These are phyloP conservation scores for Scenedesmus sp. DNA, from an alignment of 163 green algal genomes.

Conservation along the genomic window DNA sequence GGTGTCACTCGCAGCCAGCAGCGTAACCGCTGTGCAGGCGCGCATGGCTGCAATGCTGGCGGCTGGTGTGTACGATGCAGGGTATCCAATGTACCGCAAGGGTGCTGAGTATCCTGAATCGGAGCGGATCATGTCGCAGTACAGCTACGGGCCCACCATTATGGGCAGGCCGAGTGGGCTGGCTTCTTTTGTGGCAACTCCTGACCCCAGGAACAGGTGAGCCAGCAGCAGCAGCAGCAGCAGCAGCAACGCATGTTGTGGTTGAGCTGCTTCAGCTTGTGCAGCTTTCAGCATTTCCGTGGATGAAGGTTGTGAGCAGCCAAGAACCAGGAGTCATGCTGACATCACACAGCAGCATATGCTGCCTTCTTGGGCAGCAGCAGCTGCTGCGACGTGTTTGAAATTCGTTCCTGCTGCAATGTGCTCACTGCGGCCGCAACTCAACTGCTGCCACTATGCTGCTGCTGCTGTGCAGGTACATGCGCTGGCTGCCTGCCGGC, in stretches of 20 bases:
- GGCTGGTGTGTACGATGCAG: neutral
- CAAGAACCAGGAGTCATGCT: neutral
- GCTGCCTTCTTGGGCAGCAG: too few relatives aligned
- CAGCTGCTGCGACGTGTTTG: neutral
- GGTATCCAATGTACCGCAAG: neutral
- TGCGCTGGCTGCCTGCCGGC: neutral
- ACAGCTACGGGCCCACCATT: neutral
- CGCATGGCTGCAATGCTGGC: neutral
- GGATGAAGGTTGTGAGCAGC: neutral
- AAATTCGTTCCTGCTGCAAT: neutral
- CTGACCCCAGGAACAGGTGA: slow-evolving; percentile 10
- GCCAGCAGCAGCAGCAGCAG: neutral
- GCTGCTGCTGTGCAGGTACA: slow-evolving; percentile 13
- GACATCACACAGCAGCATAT: neutral
- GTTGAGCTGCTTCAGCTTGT: neutral
- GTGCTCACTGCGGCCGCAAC: neutral
- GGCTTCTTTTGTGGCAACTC: neutral
- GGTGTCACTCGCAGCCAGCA: neutral
- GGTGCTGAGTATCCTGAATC: neutral
- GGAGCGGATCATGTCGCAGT: neutral
- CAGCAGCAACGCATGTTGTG: neutral
- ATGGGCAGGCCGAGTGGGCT: neutral
- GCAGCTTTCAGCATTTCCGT: neutral
- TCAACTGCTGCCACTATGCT: neutral
- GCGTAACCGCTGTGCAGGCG: neutral